Evolutionary conservation across 2,329 filamentous ascomycete species (phyloP).

Genomic region (Exophiala xenobiotica): DNA sequence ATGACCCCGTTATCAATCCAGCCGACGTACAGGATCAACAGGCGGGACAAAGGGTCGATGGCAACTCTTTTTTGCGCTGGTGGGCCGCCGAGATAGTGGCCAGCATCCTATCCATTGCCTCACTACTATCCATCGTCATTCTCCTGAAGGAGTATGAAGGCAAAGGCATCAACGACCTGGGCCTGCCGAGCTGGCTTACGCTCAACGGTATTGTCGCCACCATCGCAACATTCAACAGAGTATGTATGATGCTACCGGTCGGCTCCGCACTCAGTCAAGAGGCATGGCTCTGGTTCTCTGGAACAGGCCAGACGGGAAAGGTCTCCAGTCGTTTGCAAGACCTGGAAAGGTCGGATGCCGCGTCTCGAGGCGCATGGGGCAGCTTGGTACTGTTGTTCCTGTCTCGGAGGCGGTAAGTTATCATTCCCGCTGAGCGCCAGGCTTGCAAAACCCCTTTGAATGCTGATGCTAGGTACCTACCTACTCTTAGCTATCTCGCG

Average conservation of each 20-base stretch:
- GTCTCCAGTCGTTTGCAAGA: slow-evolving; percentile 5
- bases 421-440: too few species aligned
- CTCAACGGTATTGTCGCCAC: slow-evolving; percentile 18
- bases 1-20: neutral
- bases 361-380: slow-evolving; percentile 15
- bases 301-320: neutral
- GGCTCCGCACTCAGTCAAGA: slow-evolving; percentile 18
- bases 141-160: slow-evolving; percentile 1
- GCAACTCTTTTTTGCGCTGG: neutral
- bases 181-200: slow-evolving; percentile 8
- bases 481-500: slow-evolving; percentile 9
- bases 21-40: neutral
- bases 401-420: neutral
- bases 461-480: too few species aligned
- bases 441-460: too few species aligned
- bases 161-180: slow-evolving; percentile 5
- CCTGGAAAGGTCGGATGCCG: slow-evolving; percentile 12
- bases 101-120: neutral
- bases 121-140: neutral
- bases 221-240: slow-evolving; percentile 6
- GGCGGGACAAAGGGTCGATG: neutral
- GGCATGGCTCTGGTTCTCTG: slow-evolving; percentile 14
- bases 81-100: slow-evolving; percentile 2
- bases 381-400: neutral
- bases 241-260: slow-evolving; percentile 11